Base-by-base conservation (phyloP, 2,329 filamentous ascomycete species). In the Colletotrichum nymphaeae region DNA sequence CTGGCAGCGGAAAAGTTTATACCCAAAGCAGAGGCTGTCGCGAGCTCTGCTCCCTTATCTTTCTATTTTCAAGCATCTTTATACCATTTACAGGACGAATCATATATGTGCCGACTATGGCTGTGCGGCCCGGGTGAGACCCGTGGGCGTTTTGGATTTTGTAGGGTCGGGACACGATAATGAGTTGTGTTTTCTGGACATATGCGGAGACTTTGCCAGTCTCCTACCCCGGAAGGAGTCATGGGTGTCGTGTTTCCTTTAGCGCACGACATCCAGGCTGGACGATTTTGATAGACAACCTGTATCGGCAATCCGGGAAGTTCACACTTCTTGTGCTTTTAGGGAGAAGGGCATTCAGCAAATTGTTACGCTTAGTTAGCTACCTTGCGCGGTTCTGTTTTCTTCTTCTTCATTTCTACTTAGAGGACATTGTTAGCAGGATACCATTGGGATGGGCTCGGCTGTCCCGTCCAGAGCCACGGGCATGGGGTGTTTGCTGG, bases 1-100 rank as follows among this genome's bases (percentile, higher is more conserved):
- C 77, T 77, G 68, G 76, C 75, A 77, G 77, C 76, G 74, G 78
- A 80, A 78, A 77, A 77, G 78, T 80, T 83, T 78, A 84, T 84
- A 84, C 81, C 81, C 77, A 67, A 79, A 79, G 79, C 78, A 72
- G 68, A 78, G 74, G 76, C 32, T 55, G 26, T 53, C 42, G 53
- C 70, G 11, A 63, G 32, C 35, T 57, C 55, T 62, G 24, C 63
- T 57, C 28, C 22, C 60, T 16, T 30, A 9, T 62, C 14, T 59
- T 67, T 53, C 9, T 37, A 22, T 28, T 68, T 63, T n/a, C n/a
- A 28, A 58, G 71, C 70, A 73, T 77, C 73, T 67, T 63, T 72
- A 53, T 64, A 74, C 74, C 78, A 76, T 75, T 73, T 75, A 26
- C 63, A 56, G 67, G 32, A 65, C 22, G 63, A 72, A 46, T 67